Evolutionary conservation across 257 asterid species (phyloP).

Genomic region (Sherardia arvensis): DNA sequence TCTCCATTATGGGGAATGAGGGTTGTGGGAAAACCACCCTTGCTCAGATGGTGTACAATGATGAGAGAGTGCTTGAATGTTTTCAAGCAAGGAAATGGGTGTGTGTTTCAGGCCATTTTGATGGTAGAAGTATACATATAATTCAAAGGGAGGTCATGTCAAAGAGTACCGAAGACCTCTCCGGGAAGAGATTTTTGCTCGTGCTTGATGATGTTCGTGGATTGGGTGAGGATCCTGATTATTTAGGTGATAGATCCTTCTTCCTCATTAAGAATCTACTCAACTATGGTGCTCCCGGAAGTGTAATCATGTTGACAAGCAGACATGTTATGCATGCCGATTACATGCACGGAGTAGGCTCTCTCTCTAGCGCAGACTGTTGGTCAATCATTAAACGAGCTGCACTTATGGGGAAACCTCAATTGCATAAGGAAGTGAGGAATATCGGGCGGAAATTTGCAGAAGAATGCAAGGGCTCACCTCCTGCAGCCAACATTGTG

Average conservation of each 20-base stretch:
- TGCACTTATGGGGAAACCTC: not conserved
- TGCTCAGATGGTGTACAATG: not conserved
- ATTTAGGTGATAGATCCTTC: no score
- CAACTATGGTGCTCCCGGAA: not conserved
- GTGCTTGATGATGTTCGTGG: not conserved
- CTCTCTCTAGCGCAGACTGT: not conserved
- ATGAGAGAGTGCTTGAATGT: not conserved
- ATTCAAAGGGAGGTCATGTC: not conserved
- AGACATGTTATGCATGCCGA: not conserved
- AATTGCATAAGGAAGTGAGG: not conserved
- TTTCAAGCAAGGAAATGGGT: not conserved
- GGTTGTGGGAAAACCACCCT: not conserved
- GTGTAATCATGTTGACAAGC: not conserved
- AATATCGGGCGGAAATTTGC: not conserved
- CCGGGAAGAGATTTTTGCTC: not conserved
- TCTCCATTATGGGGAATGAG: not conserved
- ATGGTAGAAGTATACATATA: not conserved
- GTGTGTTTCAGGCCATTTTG: not conserved
- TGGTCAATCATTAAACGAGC: not conserved
- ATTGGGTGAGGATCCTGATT: no score
- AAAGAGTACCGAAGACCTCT: not conserved
- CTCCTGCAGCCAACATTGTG: not conserved
- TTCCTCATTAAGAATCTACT: no score
- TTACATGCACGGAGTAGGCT: not conserved
- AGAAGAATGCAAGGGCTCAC: not conserved